Percentiles rank a stretch among this genome's conserved stretches.
Evolutionary conservation across 345 rosid genomes (phyloP).

Genomic region (Kandelia obovata): DNA sequence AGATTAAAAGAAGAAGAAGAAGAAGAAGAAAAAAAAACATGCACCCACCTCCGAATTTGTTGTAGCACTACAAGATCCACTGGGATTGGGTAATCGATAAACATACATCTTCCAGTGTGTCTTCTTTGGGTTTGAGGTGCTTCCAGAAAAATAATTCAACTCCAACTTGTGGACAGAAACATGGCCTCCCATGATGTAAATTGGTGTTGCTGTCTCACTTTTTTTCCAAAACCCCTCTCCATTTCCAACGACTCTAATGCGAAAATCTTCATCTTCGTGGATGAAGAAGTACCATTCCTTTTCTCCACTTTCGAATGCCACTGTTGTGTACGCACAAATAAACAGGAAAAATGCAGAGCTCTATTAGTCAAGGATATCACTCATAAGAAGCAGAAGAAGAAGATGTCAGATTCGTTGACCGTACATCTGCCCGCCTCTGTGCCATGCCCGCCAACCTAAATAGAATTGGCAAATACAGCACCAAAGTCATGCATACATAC

Average conservation of each 20-base stretch:
- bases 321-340: not conserved
- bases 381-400: no score
- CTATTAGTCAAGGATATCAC: no score
- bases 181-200: not conserved
- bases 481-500: no score
- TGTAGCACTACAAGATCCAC: no score
- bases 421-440: no score
- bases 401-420: no score
- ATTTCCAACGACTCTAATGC: slow-evolving; percentile 4
- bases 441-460: no score
- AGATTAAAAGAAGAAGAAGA: no score
- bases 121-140: slow-evolving; percentile 10
- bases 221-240: slow-evolving; percentile 30
- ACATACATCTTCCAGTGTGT: slow-evolving; percentile 33
- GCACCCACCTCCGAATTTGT: no score
- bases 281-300: slow-evolving; percentile 28
- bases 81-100: slow-evolving; percentile 5
- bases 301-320: not conserved
- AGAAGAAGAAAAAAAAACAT: no score
- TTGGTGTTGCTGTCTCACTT: not conserved
- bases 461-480: no score
- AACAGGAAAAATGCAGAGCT: not conserved
- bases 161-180: slow-evolving; percentile 15
- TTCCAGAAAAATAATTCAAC: slow-evolving; percentile 18
- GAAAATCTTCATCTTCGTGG: not conserved